Evolutionary conservation across 495 filamentous ascomycete species (phyloP), one percentile per base, ranked within the genome.

Genomic region (Penicillium simplicissimum): DNA sequence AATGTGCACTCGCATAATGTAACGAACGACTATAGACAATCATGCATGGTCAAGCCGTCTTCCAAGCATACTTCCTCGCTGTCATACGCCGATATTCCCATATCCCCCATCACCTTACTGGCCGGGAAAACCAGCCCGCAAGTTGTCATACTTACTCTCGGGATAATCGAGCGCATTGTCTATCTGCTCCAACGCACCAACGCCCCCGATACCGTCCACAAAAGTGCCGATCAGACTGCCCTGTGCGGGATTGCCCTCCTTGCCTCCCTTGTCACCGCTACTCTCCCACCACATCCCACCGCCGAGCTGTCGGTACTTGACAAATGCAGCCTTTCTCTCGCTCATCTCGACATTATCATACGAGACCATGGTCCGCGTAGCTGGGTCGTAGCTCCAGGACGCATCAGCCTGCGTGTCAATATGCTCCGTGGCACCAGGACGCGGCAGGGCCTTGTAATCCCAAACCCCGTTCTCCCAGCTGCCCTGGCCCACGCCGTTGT

Each of bases 261-360:
- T 74, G 6, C 76, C 77, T 36, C 76, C 79, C 69, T 83, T 88
- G 69, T 97, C 94, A 53, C 87, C 89, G 68, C 88, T 92, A 36
- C 85, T 88, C 77, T 97, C 94, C 95, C 94, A 98, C 85, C 91
- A 98, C 86, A 97, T 96, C 0, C 85, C 90, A 14, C 95, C 93
- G 25, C 90, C 93, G 7, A 97, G 82, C 34, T 82, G 79, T 34
- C 81, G 81, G 11, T 81, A 55, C 61, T 76, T 75, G 53, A 97
- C 83, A 62, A 88, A 97, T 33, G 79, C 66, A 10, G 83, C 84
- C 76, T 97, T 97, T 55, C 72, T 61, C 23, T 76, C 67, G 4
- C 81, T 85, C 63, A 87, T 84, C 17, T 76, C 74, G 6, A 86
- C 78, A 19, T 80, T 89, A 62, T 97, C 94, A 70, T 93, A 97